A percentile compares a stretch with the other conserved stretches of the same genome.
Conservation (phyloP, 2,329 filamentous ascomycete genomes). For the Apiospora kogelbergensis region DNA sequence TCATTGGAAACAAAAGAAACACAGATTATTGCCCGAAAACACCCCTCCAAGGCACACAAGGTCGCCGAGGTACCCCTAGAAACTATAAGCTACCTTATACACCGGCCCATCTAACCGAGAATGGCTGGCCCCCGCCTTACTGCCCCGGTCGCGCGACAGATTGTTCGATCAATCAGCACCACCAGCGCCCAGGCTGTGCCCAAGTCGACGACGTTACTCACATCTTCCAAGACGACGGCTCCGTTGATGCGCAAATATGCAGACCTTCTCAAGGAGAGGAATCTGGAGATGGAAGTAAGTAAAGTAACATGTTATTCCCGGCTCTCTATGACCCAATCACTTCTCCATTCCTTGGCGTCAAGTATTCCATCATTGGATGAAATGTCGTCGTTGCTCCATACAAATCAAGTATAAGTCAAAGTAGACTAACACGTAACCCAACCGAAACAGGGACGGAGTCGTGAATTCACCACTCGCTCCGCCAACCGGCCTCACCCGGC, state of each 20-base stretch:
- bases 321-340: not conserved
- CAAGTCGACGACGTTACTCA: constrained; percentile 26
- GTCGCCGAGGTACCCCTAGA: not conserved
- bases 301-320: not conserved
- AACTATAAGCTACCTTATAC: constrained; percentile 2
- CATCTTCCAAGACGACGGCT: constrained; percentile 26
- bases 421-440: constrained; percentile 14
- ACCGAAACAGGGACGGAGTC: constrained; percentile 21
- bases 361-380: not conserved
- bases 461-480: constrained; percentile 32
- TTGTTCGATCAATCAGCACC: constrained; percentile 32
- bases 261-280: constrained; percentile 34
- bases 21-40: not conserved
- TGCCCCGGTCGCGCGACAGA: constrained; percentile 27
- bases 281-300: constrained; percentile 33
- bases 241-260: constrained; percentile 35
- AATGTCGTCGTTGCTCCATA: not conserved
- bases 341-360: not conserved
- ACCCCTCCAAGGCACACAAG: not conserved
- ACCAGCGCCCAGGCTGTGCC: constrained; percentile 20
- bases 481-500: constrained; percentile 36
- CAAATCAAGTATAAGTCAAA: not conserved
- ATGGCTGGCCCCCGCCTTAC: constrained; percentile 34
- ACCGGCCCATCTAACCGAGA: constrained; percentile 8
- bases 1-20: not conserved